Conservation (phyloP, 441 rosid species). For the Eugenia klotzschiana region DNA sequence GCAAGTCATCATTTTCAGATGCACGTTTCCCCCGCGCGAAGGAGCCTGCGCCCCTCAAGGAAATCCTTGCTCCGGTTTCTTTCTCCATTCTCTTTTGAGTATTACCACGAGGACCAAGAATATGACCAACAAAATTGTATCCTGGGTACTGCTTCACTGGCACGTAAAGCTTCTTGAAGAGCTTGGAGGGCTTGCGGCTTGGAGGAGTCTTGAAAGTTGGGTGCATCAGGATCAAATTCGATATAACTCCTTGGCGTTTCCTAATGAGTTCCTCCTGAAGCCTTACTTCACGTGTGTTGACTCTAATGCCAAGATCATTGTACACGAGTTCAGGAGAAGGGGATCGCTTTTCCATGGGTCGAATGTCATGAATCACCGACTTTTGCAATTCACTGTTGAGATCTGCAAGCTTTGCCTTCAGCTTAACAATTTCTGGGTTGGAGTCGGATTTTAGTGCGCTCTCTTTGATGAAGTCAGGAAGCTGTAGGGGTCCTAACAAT, state of each 20-base stretch:
- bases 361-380: conserved; percentile 1
- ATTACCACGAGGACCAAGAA: conserved; percentile 16
- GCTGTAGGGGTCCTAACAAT: conserved; percentile 13
- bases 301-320: conserved; percentile 1
- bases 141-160: conserved; percentile 16
- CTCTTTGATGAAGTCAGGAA: conserved; percentile 7
- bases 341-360: background rate
- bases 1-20: conserved; percentile 11
- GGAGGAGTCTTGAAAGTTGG: background rate
- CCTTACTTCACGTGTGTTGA: conserved; percentile 3
- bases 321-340: conserved; percentile 10
- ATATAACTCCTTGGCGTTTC: conserved; percentile 5
- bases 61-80: conserved; percentile 17
- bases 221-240: conserved; percentile 9
- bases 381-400: conserved; percentile 8
- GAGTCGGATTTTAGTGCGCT: background rate
- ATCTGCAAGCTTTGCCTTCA: conserved; percentile 9
- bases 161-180: conserved; percentile 11
- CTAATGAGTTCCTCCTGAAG: conserved; percentile 3
- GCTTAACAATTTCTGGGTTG: conserved; percentile 5
- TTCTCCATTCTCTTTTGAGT: conserved; percentile 16
- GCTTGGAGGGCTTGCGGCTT: background rate
- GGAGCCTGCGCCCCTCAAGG: conserved; percentile 10
- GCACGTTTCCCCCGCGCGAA: background rate
- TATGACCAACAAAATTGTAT: conserved; percentile 10